phyloP scores from a whole-genome alignment of 1,139 yeast genomes.

The Geotrichum histeridarum region DNA sequence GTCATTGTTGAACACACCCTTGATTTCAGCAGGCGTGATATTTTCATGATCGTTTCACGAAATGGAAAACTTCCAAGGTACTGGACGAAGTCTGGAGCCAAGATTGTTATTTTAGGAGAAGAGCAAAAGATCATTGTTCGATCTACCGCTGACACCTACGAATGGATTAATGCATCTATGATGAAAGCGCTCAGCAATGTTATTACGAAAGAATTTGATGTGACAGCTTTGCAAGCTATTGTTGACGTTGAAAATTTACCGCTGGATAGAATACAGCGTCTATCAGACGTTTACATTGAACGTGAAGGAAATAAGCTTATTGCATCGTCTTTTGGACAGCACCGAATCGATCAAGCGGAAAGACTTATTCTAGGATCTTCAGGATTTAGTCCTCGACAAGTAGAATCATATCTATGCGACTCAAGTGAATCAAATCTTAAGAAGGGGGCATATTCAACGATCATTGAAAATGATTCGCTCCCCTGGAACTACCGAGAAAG shows the following conservation, averaged over 20 bases:
- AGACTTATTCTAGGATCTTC: slow-evolving; percentile 29
- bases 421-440: slow-evolving; percentile 18
- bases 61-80: slow-evolving; percentile 47
- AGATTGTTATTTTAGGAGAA: slow-evolving; percentile 43
- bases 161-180: slow-evolving; percentile 37
- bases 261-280: slow-evolving; percentile 30
- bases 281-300: slow-evolving; percentile 33
- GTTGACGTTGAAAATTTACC: slow-evolving; percentile 24
- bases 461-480: slow-evolving; percentile 33
- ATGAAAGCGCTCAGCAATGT: slow-evolving; percentile 28
- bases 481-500: slow-evolving; percentile 32
- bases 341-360: slow-evolving; percentile 27
- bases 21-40: slow-evolving; percentile 42
- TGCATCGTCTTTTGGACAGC: slow-evolving; percentile 26
- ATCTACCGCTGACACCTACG: slow-evolving; percentile 36
- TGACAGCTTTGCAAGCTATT: slow-evolving; percentile 23
- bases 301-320: slow-evolving; percentile 22
- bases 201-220: slow-evolving; percentile 25
- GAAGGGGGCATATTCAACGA: slow-evolving; percentile 21
- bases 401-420: slow-evolving; percentile 25
- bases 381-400: slow-evolving; percentile 22
- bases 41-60: slow-evolving; percentile 48
- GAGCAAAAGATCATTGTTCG: slow-evolving; percentile 38
- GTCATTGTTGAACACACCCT: slow-evolving; percentile 41
- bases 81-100: slow-evolving; percentile 54